Evolutionary conservation across 1,139 yeast genomes (phyloP), one percentile per base, ranked within the genome.

Genomic region (Hyphopichia wangnamkhiaoensis): DNA sequence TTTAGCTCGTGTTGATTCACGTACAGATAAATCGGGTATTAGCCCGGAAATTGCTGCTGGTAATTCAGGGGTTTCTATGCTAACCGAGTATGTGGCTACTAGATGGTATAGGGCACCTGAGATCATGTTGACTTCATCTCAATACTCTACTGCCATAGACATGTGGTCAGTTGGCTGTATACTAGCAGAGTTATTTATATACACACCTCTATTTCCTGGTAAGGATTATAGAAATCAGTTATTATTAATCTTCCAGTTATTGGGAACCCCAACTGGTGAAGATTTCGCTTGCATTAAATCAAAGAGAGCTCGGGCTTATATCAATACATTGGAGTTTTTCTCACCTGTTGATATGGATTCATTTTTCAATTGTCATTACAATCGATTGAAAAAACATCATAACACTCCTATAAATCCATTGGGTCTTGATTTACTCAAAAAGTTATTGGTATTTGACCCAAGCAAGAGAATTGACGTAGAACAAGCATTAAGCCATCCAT

Each of bases 21-120:
- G n/a, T n/a, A n/a, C n/a, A n/a, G n/a, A n/a, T 47, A 17, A 36
- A 27, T 16, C 12, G n/a, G 20, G n/a, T 9, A 25, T 13, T 6
- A 2, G 17, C 31, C 9, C 12, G 42, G 63, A 52, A 37, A n/a
- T n/a, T n/a, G n/a, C n/a, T n/a, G n/a, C n/a, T n/a, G n/a, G n/a
- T n/a, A 56, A 56, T 42, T 52, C 58, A 33, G 64, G 63, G 14
- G 47, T 53, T 6, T 65, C 67, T n/a, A 57, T 61, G 37, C 70
- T 80, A 74, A 83, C 90, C 0, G 90, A 84, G 55, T 84, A 84
- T 48, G 91, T 84, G 5, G 90, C 90, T 1, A 84, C 93, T 2
- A 68, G 91, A 51, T 84, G 91, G 91, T 84, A 84, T 55, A 66
- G 91, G 45, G 90, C 90, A 0, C 91, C 90, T 0, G 93, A 84